These are phyloP conservation scores for Podaxis mareebaensis DNA, from an alignment of 768 basidiomycete species.

Conservation along the genomic window DNA sequence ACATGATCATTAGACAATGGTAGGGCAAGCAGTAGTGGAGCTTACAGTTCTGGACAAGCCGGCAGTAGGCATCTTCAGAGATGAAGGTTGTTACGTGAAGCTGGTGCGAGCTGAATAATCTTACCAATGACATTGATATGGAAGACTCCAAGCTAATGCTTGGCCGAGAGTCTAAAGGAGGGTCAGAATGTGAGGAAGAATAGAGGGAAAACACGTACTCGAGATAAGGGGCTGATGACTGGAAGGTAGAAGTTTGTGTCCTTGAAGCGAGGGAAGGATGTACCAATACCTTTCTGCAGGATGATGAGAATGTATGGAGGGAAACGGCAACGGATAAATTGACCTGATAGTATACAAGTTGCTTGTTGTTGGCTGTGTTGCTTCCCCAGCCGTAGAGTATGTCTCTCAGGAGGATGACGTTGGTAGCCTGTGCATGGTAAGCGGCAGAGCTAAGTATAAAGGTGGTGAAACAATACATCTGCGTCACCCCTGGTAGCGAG, in stretches of 20 bases:
- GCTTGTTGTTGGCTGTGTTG: constrained; percentile 11
- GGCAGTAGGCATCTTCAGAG: constrained; percentile 19
- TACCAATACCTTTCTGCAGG: constrained; percentile 21
- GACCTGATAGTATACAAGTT: constrained; percentile 21
- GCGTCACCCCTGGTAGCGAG: constrained; percentile 11
- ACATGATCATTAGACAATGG: neutral
- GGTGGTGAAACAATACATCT: neutral
- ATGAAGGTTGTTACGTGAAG: neutral
- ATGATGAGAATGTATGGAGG: neutral
- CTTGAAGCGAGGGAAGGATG: constrained; percentile 18
- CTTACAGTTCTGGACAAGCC: constrained; percentile 21
- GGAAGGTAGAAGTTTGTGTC: constrained; percentile 18
- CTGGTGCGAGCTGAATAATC: neutral
- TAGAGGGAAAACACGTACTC: constrained; percentile 6
- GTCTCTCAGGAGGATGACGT: constrained; percentile 21
- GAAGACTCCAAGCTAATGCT: constrained; percentile 22
- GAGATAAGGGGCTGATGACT: constrained; percentile 9
- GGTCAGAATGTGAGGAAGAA: neutral
- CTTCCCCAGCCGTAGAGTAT: constrained; percentile 14
- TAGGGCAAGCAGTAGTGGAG: neutral
- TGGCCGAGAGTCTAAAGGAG: constrained; percentile 16
- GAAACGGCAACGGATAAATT: neutral
- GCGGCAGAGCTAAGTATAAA: neutral
- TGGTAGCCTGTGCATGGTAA: constrained; percentile 18
- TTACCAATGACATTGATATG: constrained; percentile 19